These are phyloP conservation scores for Phytophthora brassicae DNA, from an alignment of 352 stramenopile species.

Conservation along the genomic window DNA sequence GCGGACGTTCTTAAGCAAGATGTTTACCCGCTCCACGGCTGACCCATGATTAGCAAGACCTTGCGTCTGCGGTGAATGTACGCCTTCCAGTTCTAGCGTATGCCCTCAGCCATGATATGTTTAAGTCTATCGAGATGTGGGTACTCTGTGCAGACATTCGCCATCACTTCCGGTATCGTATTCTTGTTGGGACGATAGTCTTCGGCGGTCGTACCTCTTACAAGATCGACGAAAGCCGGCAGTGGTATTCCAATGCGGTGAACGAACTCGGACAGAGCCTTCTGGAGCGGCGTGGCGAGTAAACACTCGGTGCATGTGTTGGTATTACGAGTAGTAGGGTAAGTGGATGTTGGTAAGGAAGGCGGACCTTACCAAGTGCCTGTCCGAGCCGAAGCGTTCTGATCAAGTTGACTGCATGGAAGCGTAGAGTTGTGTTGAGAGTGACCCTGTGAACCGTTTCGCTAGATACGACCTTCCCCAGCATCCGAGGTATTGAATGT, in stretches of 20 bases:
- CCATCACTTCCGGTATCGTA: not conserved
- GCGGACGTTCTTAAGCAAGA: conserved; percentile 2
- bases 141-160: not conserved
- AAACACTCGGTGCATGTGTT: not conserved
- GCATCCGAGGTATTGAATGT: too few species aligned
- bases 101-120: not conserved
- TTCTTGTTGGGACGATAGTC: not conserved
- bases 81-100: not conserved
- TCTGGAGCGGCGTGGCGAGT: not conserved
- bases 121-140: not conserved
- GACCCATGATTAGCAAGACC: not conserved
- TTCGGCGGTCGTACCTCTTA: not conserved
- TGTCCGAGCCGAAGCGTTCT: too few species aligned
- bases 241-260: not conserved
- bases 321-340: too few species aligned
- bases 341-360: too few species aligned
- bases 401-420: too few species aligned
- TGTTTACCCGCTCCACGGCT: not conserved
- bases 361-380: not conserved
- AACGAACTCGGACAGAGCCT: not conserved
- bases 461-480: too few species aligned
- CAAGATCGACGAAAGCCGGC: not conserved
- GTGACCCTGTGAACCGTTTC: too few species aligned
- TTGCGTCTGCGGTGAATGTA: not conserved
- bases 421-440: too few species aligned